phyloP scores from a whole-genome alignment of 164 flowering plant species.

The Aristolochia contorta region DNA sequence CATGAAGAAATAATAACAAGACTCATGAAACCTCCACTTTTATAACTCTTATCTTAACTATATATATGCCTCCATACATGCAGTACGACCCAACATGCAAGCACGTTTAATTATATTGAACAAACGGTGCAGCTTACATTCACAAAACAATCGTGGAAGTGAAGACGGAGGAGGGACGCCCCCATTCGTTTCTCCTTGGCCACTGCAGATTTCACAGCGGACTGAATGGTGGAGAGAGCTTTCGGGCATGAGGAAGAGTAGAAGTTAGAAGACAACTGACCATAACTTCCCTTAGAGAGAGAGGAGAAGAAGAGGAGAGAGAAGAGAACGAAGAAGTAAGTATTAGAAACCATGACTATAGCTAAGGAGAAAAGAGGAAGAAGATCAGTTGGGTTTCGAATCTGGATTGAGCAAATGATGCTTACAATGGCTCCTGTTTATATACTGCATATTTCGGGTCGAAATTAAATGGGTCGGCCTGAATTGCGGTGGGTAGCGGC shows the following conservation, averaged over 20 bases:
- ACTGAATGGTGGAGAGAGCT: conserved; percentile 10
- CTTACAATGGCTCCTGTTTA: too few species aligned
- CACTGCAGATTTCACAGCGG: conserved; percentile 8
- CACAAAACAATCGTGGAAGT: conserved; percentile 20
- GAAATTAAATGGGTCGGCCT: too few species aligned
- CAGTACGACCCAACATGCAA: too few species aligned
- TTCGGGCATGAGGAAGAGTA: conserved; percentile 10
- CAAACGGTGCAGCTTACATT: conserved; percentile 5
- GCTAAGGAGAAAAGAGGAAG: neutral
- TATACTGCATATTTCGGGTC: too few species aligned
- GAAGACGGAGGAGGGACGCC: conserved; percentile 14
- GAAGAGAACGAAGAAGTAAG: neutral
- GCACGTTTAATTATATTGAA: too few species aligned
- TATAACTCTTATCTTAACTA: too few species aligned
- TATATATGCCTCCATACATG: too few species aligned
- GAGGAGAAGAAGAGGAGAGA: conserved; percentile 1
- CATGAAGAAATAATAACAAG: too few species aligned
- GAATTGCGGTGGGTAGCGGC: too few species aligned
- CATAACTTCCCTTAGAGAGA: neutral
- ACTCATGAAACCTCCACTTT: too few species aligned
- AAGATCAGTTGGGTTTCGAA: neutral
- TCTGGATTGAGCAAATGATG: neutral
- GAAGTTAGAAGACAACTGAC: conserved; percentile 7
- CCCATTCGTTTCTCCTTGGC: conserved; percentile 13
- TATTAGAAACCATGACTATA: neutral